These are phyloP conservation scores for Eucalyptus tenuipes DNA, from an alignment of 345 rosid genomes.

Conservation along the genomic window DNA sequence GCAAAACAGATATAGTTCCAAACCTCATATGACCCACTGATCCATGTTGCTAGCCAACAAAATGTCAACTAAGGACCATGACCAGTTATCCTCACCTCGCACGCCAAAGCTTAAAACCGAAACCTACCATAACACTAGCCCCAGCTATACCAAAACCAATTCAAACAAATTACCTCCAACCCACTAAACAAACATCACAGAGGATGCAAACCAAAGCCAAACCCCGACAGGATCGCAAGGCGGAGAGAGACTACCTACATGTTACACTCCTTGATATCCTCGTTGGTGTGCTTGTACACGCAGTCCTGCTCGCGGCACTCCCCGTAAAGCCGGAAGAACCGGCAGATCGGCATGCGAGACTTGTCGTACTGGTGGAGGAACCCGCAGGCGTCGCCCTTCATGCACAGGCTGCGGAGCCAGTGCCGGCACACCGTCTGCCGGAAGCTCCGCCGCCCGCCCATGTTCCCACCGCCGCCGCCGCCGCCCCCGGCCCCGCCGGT, in stretches of 20 bases:
- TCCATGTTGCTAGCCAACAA: no score
- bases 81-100: not conserved
- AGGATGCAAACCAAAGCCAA: not conserved
- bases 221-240: not conserved
- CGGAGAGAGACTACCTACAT: constrained; percentile 33
- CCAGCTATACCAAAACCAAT: not conserved
- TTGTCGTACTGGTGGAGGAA: constrained; percentile 97
- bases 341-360: constrained; percentile 95
- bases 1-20: no score
- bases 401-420: constrained; percentile 97
- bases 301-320: constrained; percentile 99
- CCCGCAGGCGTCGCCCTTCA: constrained; percentile 99
- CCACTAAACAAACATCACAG: not conserved
- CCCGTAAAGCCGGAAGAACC: constrained; percentile 76
- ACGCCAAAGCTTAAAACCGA: not conserved
- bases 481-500: not conserved
- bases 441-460: constrained; percentile 68
- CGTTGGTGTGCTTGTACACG: constrained; percentile 92
- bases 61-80: not conserved
- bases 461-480: constrained; percentile 3
- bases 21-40: no score
- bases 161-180: not conserved
- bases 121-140: not conserved
- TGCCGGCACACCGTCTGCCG: constrained; percentile 98
- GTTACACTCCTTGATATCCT: constrained; percentile 97